Evolutionary conservation across 2,329 filamentous ascomycete species (phyloP), one percentile per base, ranked within the genome.

Genomic region (Daldinia eschscholtzii): DNA sequence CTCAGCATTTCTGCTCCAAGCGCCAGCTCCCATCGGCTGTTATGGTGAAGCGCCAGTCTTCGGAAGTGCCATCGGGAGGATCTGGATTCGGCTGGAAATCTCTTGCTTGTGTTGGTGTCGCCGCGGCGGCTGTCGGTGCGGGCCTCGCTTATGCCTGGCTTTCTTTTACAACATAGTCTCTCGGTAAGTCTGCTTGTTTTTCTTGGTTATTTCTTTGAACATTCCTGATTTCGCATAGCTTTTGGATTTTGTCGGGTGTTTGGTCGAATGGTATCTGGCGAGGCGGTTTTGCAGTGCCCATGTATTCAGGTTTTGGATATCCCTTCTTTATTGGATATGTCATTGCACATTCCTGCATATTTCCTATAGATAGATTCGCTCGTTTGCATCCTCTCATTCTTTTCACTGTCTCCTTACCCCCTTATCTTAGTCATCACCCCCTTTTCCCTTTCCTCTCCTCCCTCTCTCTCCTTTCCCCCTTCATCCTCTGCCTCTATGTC

Each of bases 101-200:
- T 4, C 57, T 71, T 37, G 70, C 70, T 58, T 69, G 66, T 63
- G 67, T 69, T 33, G 70, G 64, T 26, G 70, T 55, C 44, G 62
- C 61, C 3, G 66, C 70, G 30, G 69, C 69, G 6, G 37, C 64
- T 12, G 56, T 71, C n/a, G 66, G 66, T 4, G 70, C 70, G 23
- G 67, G 70, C 7, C 44, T 71, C 10, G 70, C 70, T n/a, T 71
- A 70, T 39, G 67, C 67, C 59, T 71, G 67, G 67, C 39, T 71
- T 20, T 67, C 69, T 15, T 70, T 65, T 57, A 64, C 46, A 33
- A 15, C 30, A 61, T 33, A 33, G n/a, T 7, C 33, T 33, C 30
- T 58, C n/a, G 52, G 52, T 15, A 39, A 13, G 35, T 39, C 12
- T 5, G 35, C 35, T 15, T 15, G 13, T 39, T 39, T 39, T 15